Base-by-base conservation (phyloP, 352 stramenopile species). In the Pythium brachiatum region DNA sequence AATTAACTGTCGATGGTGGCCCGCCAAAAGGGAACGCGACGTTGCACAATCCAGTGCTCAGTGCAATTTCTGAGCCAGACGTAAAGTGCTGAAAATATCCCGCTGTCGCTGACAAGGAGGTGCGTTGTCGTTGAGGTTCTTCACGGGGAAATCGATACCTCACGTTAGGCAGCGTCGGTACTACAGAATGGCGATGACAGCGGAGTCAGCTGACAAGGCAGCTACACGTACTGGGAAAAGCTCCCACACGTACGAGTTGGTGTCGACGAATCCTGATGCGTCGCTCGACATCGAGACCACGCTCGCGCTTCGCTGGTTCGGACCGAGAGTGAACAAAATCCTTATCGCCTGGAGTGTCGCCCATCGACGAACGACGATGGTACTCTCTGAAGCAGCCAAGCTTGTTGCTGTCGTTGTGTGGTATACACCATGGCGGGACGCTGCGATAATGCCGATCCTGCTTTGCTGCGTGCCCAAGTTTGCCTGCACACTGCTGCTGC, bases 371-470 rank as follows among this genome's bases (percentile, higher is more conserved):
- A 44, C 54, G 27, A 20, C 59, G 12, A 59, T 36, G 18, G 23
- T 26, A 4, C n/a, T 59, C 26, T 65, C 48, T 12, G 53, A 47
- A 8, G 53, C 50, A 1, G 48, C 59, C 7, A 38, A 39, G 27
- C 20, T 65, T 1, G 36, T 59, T 20, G 59, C 36, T 11, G 31
- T 58, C 51, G 58, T 52, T 3, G 57, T 50, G 21, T 65, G 59
- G 59, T 65, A 59, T 38, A 16, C 58, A 16, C 48, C 48, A 11
- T 2, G 27, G 1, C 0, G 60, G 13, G 11, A 29, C 15, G 51
- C 15, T 3, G 52, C 60, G 2, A 36, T 57, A 6, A 15, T 60
- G 38, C 38, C 50, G n/a, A 20, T 54, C 2, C 20, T 47, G 0
- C 9, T 55, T 11, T 54, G 41, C 31, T 52, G 29, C 3, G 6